Conservation (phyloP, 768 basidiomycete species). For the Leccinum incarnatum region DNA sequence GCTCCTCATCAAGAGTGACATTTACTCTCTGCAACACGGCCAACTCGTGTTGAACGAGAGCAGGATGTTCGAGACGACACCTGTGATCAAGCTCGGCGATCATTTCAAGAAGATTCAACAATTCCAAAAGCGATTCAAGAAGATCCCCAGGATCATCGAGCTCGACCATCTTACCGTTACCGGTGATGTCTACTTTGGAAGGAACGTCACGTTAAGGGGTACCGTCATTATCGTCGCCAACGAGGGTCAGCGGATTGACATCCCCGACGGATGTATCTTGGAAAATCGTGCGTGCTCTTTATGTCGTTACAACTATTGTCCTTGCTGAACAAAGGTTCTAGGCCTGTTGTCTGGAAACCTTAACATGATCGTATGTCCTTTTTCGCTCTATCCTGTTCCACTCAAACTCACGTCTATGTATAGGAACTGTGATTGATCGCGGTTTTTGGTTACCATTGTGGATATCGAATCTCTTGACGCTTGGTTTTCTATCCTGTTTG, state of each 20-base stretch:
- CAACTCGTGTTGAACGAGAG: constrained; percentile 59
- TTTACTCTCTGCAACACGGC: constrained; percentile 70
- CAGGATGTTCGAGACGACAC: constrained; percentile 59
- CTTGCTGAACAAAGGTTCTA: constrained; percentile 22
- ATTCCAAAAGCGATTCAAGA: constrained; percentile 76
- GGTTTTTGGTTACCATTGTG: not conserved
- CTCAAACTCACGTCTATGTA: not conserved
- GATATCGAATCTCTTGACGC: constrained; percentile 7
- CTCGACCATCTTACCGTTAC: constrained; percentile 74
- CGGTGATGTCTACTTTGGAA: constrained; percentile 65
- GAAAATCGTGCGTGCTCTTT: constrained; percentile 53
- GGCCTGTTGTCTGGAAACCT: constrained; percentile 74
- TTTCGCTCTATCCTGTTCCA: not conserved
- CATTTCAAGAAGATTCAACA: constrained; percentile 73
- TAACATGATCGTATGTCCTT: constrained; percentile 59
- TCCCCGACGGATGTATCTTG: constrained; percentile 71
- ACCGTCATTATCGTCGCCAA: constrained; percentile 77
- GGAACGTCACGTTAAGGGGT: constrained; percentile 60
- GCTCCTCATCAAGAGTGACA: constrained; percentile 64
- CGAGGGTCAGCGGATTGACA: constrained; percentile 71
- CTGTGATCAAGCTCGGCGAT: constrained; percentile 76
- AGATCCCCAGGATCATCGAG: constrained; percentile 70
- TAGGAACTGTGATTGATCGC: constrained; percentile 32
- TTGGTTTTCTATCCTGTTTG: constrained; percentile 8
- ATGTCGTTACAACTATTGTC: not conserved